Evolutionary conservation across 2,329 filamentous ascomycete species (phyloP).

Genomic region (Amylocarpus encephaloides): DNA sequence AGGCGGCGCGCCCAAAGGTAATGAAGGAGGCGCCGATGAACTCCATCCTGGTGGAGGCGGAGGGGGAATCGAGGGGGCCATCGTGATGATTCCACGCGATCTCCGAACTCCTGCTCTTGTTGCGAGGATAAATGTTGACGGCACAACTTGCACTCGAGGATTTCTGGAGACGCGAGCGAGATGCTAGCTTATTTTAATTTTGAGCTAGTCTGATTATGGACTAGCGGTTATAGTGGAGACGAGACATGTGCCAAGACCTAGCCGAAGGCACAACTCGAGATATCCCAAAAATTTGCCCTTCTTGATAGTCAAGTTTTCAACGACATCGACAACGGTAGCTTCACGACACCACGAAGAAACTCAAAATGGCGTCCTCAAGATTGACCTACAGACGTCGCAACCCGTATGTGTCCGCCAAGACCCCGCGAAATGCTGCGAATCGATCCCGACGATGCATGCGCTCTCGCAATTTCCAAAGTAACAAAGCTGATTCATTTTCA

Average conservation of each 20-base stretch:
- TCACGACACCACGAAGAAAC: conserved; percentile 31
- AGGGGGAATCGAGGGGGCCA: conserved; percentile 51
- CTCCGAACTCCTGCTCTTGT: conserved; percentile 24
- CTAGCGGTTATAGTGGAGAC: too few relatives aligned
- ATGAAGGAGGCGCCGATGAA: conserved; percentile 43
- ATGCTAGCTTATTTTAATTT: too few relatives aligned
- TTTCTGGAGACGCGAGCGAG: neutral
- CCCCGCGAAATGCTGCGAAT: neutral
- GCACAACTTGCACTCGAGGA: neutral
- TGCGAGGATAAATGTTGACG: conserved; percentile 4
- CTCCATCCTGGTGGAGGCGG: conserved; percentile 65
- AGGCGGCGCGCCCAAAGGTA: conserved; percentile 40
- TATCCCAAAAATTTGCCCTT: conserved; percentile 1
- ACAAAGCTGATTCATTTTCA: neutral
- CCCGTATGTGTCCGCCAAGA: conserved; percentile 49
- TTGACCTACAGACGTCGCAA: conserved; percentile 59
- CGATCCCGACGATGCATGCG: neutral
- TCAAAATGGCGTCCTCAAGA: conserved; percentile 46
- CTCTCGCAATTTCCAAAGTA: neutral
- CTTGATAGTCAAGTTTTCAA: neutral
- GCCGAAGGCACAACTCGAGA: neutral
- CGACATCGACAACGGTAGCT: conserved; percentile 27
- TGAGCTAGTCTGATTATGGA: too few relatives aligned
- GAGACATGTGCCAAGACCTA: too few relatives aligned
- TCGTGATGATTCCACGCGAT: conserved; percentile 32